Evolutionary conservation across 495 filamentous ascomycete species (phyloP).

Genomic region (Podospora pseudopauciseta): DNA sequence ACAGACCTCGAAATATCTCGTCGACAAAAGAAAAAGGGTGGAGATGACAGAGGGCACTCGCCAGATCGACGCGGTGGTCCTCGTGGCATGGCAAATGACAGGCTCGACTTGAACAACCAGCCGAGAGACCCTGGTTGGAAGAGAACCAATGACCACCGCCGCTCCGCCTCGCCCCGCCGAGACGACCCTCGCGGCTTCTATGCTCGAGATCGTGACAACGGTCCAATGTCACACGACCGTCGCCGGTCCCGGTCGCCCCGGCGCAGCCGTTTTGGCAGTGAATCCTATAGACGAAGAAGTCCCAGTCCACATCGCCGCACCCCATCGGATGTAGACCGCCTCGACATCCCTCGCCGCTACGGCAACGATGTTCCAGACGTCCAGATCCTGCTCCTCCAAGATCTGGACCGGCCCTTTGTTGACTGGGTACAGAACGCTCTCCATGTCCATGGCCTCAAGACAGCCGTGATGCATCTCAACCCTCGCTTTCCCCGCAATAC

Average conservation of each 20-base stretch:
- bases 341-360: conserved; percentile 69
- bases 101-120: conserved; percentile 23
- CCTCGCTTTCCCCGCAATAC: conserved; percentile 73
- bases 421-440: conserved; percentile 76
- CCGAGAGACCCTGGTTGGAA: conserved; percentile 24
- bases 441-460: conserved; percentile 61
- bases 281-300: conserved; percentile 60
- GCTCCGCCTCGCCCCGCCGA: conserved; percentile 51
- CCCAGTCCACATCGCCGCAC: conserved; percentile 56
- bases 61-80: conserved; percentile 26
- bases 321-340: conserved; percentile 54
- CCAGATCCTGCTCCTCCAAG: conserved; percentile 77
- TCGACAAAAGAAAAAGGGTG: conserved; percentile 69
- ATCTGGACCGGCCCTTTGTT: conserved; percentile 77
- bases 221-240: conserved; percentile 30
- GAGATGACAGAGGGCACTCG: conserved; percentile 42
- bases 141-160: conserved; percentile 62
- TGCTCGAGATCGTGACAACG: conserved; percentile 37
- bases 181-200: conserved; percentile 41
- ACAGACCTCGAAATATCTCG: conserved; percentile 93
- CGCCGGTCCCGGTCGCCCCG: conserved; percentile 59
- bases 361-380: conserved; percentile 84
- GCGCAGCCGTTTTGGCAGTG: conserved; percentile 39
- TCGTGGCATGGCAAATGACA: conserved; percentile 41
- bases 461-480: conserved; percentile 70